Conservation (phyloP, 1,284 basidiomycete species). For the Rhodotorula sp. region DNA sequence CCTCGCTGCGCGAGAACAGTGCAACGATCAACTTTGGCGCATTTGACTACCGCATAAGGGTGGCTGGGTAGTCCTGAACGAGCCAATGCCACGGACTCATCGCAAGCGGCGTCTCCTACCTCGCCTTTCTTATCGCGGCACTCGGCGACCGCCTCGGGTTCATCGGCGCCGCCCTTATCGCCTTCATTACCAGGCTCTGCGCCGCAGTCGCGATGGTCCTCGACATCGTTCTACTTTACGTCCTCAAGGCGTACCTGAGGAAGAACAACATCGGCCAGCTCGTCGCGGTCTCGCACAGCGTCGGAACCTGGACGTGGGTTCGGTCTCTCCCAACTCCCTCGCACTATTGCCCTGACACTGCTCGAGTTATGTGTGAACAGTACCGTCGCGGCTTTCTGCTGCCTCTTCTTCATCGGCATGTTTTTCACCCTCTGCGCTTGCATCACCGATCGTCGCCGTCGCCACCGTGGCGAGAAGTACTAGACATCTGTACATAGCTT, state of each 20-base stretch:
- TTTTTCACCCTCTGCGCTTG: slow-evolving; percentile 18
- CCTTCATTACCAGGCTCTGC: slow-evolving; percentile 46
- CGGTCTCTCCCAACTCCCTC: too few relatives aligned
- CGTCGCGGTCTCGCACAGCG: slow-evolving; percentile 4
- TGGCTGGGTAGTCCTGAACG: too few relatives aligned
- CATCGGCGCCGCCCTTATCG: slow-evolving; percentile 46
- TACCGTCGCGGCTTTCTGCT: slow-evolving; percentile 21
- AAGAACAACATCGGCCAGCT: neutral
- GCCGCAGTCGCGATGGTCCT: slow-evolving; percentile 48
- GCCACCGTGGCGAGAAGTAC: neutral
- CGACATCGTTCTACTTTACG: slow-evolving; percentile 23
- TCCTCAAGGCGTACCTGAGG: slow-evolving; percentile 7
- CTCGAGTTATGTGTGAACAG: neutral
- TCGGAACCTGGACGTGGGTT: slow-evolving; percentile 21
- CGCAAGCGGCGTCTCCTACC: slow-evolving; percentile 43
- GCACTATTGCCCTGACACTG: neutral
- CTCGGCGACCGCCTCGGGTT: slow-evolving; percentile 47
- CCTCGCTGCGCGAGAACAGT: neutral
- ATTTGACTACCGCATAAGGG: slow-evolving; percentile 45
- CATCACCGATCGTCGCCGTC: slow-evolving; percentile 1
- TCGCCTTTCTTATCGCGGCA: slow-evolving; percentile 45
- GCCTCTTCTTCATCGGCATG: slow-evolving; percentile 23
- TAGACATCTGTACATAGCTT: neutral
- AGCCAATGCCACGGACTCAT: too few relatives aligned
- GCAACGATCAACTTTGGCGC: slow-evolving; percentile 40